Base-by-base conservation (phyloP, 768 basidiomycete genomes). In the Leccinellum albellum region DNA sequence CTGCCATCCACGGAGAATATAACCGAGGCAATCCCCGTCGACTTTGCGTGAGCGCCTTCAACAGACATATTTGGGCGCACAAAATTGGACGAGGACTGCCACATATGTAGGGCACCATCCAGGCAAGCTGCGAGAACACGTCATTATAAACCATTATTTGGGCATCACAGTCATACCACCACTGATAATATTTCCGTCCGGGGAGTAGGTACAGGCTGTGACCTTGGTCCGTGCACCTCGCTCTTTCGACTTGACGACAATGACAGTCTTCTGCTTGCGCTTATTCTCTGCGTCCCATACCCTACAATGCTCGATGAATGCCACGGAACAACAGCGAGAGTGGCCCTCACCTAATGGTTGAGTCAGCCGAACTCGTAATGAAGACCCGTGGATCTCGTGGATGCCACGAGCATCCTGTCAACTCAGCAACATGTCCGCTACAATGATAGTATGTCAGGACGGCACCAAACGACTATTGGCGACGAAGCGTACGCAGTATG, bases 201-300 rank as follows among this genome's bases (percentile, higher is more conserved):
- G 81, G 45, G 92, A 94, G 76, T 94, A 99, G 15, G 83, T 82
- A 68, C 94, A 96, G 10, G 87, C 70, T 3, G 88, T 89, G 6
- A 99, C 87, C 71, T 94, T 94, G 6, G 97, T 98, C 61, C 95
- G 82, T 15, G 92, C 88, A 31, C 97, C 97, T 56, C 95, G 80
- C 63, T 98, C 94, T 69, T 95, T 98, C 9, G 91, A 94, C 75
- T 95, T 96, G 66, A 96, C 93, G 15, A 98, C 94, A 64, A 99
- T 96, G 44, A 97, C 94, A 0, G 86, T 82, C 76, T 94, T 98
- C 67, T 97, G 94, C 73, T 98, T 97, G 51, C 92, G 84, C 70
- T 87, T 91, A 66, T 94, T 87, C 69, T 93, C 89, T 32, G 86
- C 83, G 64, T 98, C 90, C 97, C 97, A 99, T 73, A 99, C 89